Evolutionary conservation across 106 monocot species (phyloP), one percentile per base, ranked within the genome.

Genomic region (Dioscorea dumetorum): DNA sequence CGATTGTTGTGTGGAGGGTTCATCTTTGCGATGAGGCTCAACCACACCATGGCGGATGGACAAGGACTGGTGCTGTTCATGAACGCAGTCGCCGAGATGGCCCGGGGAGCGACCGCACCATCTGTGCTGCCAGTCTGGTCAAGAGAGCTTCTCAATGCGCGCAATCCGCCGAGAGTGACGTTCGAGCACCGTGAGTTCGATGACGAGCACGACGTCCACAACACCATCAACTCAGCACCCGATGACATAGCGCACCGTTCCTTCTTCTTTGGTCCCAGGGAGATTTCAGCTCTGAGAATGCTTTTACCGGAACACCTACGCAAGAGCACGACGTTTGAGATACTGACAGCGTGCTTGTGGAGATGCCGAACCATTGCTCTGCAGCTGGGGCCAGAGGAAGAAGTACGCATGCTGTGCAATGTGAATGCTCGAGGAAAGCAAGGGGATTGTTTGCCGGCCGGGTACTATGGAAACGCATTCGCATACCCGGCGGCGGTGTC

Each of bases 401-500:
- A 87, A 51, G 79, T 82, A 17, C 76, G 86, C 10, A 12, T 79
- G 9, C 50, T 75, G 17, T 82, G 71, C 76, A 62, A 77, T 56
- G 76, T 82, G 8, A 83, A 77, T 67, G 79, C 76, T 2, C 72
- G 86, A 0, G 56, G 65, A 8, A 70, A 67, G 71, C 8, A 17
- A 33, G 23, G 18, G 22, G 24, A 68, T 2, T 57, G 48, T 4
- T 76, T 83, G 15, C 87, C 87, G 4, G 20, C 12, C 0, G 87
- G 87, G 4, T 87, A 67, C 77, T 83, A 87, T 66, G 87, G 87
- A 48, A 87, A 87, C 50, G 73, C 87, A 10, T 71, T 87, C 19
- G 64, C 71, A 0, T 80, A 74, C 61, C 70, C 83, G 12, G 80
- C 76, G 33, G 82, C 79, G 20, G 22, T 64, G 23, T 52, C 87